Conservation (phyloP, 495 filamentous ascomycete genomes). For the Zalerion maritima region DNA sequence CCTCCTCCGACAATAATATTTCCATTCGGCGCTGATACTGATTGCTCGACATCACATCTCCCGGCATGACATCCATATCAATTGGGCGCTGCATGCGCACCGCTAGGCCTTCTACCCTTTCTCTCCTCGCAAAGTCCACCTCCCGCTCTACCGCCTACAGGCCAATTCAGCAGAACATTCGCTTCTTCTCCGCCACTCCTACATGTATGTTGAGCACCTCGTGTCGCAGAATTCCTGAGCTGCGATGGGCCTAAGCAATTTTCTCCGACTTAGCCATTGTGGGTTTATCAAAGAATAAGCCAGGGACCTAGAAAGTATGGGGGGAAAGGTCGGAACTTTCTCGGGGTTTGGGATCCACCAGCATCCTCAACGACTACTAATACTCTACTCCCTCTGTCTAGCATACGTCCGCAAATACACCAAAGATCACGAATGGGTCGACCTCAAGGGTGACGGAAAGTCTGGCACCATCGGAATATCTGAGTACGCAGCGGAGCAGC, state of each 20-base stretch:
- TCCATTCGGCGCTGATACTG: not conserved
- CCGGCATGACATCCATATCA: conserved; percentile 33
- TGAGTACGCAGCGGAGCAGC: conserved; percentile 71
- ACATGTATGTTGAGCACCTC: conserved; percentile 30
- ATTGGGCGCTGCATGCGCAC: conserved; percentile 31
- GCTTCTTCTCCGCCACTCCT: conserved; percentile 28
- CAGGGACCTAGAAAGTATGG: no score
- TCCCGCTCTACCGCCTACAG: conserved; percentile 15
- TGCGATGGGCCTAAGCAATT: no score
- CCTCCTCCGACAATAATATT: no score
- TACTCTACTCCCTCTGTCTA: conserved; percentile 8
- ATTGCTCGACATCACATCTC: not conserved
- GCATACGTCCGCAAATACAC: conserved; percentile 74
- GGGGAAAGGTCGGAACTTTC: no score
- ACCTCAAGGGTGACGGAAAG: conserved; percentile 61
- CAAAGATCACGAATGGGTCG: conserved; percentile 96
- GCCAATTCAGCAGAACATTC: conserved; percentile 13
- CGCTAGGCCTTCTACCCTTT: conserved; percentile 25
- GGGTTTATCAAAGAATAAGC: no score
- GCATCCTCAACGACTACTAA: no score
- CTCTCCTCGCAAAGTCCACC: conserved; percentile 21
- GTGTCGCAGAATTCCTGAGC: no score
- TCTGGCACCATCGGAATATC: conserved; percentile 70
- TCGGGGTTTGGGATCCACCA: no score
- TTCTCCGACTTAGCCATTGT: no score